Percentiles rank a stretch among this genome's conserved stretches.
Conservation (phyloP, 2,329 filamentous ascomycete species). For the Magnaporthiopsis poae region DNA sequence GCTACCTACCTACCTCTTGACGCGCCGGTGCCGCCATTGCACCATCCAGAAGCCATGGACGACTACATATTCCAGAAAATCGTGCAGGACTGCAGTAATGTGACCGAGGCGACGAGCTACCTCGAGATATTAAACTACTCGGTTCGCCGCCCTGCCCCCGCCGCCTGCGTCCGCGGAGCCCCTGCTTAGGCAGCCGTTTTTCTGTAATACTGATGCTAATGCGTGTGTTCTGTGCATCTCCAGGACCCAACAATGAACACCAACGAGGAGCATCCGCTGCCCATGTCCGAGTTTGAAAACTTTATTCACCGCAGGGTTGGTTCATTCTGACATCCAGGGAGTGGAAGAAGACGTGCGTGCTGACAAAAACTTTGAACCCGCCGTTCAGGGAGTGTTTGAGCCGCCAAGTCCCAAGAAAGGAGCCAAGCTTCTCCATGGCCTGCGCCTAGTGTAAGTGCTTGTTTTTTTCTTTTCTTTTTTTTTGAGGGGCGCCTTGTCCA, state of each 20-base stretch:
- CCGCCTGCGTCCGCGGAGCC: too few relatives aligned
- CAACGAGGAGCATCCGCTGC: slow-evolving; percentile 41
- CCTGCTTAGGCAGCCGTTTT: neutral
- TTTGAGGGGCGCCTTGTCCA: neutral
- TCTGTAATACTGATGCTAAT: slow-evolving; percentile 2
- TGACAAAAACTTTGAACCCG: slow-evolving; percentile 9
- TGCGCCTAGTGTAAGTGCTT: slow-evolving; percentile 39
- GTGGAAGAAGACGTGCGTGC: neutral
- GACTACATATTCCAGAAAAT: slow-evolving; percentile 46
- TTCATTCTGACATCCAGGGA: slow-evolving; percentile 11
- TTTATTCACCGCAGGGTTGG: slow-evolving; percentile 42
- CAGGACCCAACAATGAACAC: slow-evolving; percentile 42
- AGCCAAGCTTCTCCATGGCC: slow-evolving; percentile 37
- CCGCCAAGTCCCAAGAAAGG: slow-evolving; percentile 33
- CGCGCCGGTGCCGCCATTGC: neutral
- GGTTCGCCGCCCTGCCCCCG: slow-evolving; percentile 23
- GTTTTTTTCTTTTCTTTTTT: neutral
- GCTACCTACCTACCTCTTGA: slow-evolving; percentile 6
- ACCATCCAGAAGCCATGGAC: slow-evolving; percentile 34
- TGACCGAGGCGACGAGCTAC: slow-evolving; percentile 44
- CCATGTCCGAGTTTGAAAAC: slow-evolving; percentile 47
- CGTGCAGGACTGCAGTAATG: slow-evolving; percentile 37
- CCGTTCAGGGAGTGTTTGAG: slow-evolving; percentile 40
- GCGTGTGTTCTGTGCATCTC: neutral
- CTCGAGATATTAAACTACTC: slow-evolving; percentile 52